Evolutionary conservation across 805 yeast species (phyloP), one percentile per base, ranked within the genome.

Genomic region (Wickerhamiella vanderwaltii): DNA sequence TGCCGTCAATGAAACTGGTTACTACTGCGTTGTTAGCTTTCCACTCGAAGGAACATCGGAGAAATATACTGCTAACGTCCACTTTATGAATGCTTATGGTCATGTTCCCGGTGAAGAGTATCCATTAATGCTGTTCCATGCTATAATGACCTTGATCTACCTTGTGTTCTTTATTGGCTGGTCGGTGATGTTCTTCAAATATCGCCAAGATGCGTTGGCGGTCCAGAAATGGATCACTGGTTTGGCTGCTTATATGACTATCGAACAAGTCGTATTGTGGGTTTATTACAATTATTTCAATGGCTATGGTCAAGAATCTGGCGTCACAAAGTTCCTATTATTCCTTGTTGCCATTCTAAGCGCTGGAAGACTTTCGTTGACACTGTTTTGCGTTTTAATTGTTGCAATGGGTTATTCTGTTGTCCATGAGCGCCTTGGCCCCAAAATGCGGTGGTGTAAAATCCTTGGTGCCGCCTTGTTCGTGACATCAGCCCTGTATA

Each of bases 381-480:
- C 95, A 6, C 80, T 88, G 62, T 91, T 88, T 64, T 64, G 91
- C 53, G 67, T 91, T 43, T 67, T 88, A 49, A 79, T 85, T 52
- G 88, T 91, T 43, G 71, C 93, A 11, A 67, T 87, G 50, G 99
- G 99, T 30, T 91, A 87, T 62, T 96, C 97, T 48, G 86, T 91
- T 36, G 97, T 91, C 38, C 76, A 74, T 55, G 86, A 95, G 35
- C 79, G 86, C 48, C 70, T 91, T 46, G 82, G 86, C 35, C 73
- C 74, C 58, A 73, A 74, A 43, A 84, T 91, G 95, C 66, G 77
- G 53, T 75, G 69, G 58, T 75, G 84, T 58, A 71, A 77, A 53
- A 58, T 75, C 11, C 67, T 78, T 39, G 73, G 82, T 1, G 69
- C 57, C 4, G 60, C 71, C 12, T 80, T 77, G 46, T 77, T 76